phyloP scores from a whole-genome alignment of 345 rosid species.

The Eucalyptus pauciflora region DNA sequence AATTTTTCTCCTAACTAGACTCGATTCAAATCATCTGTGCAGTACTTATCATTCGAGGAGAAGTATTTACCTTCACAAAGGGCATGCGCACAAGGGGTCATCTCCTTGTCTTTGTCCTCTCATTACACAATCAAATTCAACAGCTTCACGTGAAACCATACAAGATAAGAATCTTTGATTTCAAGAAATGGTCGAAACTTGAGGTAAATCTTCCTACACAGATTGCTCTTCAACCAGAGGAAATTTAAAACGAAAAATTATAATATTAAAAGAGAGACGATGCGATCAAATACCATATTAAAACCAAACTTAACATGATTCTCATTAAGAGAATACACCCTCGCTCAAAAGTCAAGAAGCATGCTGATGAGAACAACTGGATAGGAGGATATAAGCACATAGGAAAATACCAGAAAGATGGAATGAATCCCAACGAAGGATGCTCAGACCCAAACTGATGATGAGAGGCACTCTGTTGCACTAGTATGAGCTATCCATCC shows the following conservation, averaged over 20 bases:
- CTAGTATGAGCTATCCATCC: too few species aligned
- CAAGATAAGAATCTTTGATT: background rate
- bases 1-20: background rate
- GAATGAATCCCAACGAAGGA: too few species aligned
- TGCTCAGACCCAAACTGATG: too few species aligned
- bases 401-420: too few species aligned
- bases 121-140: background rate
- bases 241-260: background rate
- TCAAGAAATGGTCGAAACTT: background rate
- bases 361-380: too few species aligned
- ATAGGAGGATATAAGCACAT: background rate
- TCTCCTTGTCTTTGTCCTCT: background rate
- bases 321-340: background rate
- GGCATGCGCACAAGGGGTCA: background rate
- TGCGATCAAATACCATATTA: background rate
- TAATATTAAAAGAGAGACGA: background rate
- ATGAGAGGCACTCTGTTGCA: too few species aligned
- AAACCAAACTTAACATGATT: background rate
- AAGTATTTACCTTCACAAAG: background rate
- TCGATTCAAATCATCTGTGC: background rate
- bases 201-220: background rate
- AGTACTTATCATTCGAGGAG: background rate
- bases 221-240: background rate
- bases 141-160: background rate
- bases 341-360: background rate